Conservation (phyloP, 140 eudicot species). For the Stevia rebaudiana region DNA sequence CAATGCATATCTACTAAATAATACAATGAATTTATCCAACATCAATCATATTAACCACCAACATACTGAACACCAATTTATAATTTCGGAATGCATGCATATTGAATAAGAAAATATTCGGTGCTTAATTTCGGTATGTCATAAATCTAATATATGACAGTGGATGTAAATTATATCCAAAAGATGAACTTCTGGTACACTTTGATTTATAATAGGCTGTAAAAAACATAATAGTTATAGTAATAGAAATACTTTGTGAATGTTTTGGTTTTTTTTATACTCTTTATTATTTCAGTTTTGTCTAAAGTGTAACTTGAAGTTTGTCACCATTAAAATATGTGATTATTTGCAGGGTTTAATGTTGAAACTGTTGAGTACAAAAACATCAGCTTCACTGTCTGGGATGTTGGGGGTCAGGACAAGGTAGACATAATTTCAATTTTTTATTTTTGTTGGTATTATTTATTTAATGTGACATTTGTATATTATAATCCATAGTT, state of each 20-base stretch:
- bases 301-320: neutral
- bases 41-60: neutral
- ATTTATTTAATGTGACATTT: neutral
- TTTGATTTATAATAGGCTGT: neutral
- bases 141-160: neutral
- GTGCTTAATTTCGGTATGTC: neutral
- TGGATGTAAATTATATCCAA: neutral
- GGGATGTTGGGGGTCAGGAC: slow-evolving; percentile 82
- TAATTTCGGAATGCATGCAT: neutral
- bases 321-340: slow-evolving; percentile 6
- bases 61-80: neutral
- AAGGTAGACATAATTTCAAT: slow-evolving; percentile 30
- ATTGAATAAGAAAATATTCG: neutral
- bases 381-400: slow-evolving; percentile 68
- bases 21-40: neutral
- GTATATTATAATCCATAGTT: neutral
- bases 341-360: slow-evolving; percentile 41
- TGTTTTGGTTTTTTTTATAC: neutral
- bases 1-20: neutral
- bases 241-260: neutral
- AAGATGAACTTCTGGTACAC: neutral
- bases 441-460: neutral
- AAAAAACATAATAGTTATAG: neutral
- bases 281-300: neutral
- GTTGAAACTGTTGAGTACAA: slow-evolving; percentile 67